Conservation (phyloP, 1,284 basidiomycete genomes). For the Ustilago shanxiensis region DNA sequence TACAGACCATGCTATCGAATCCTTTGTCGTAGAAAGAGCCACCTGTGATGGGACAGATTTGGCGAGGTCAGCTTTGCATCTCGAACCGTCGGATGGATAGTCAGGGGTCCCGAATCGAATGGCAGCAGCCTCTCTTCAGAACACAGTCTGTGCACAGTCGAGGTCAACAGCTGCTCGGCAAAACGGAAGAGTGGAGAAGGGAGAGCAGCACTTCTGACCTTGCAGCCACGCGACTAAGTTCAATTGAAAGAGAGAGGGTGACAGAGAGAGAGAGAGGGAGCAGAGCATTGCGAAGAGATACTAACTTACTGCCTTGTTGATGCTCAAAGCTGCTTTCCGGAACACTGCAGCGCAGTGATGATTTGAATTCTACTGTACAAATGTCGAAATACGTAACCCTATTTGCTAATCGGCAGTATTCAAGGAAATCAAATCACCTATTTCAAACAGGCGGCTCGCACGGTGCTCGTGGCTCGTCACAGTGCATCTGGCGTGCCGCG, state of each 20-base stretch:
- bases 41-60: not conserved
- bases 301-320: not conserved
- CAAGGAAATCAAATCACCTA: not conserved
- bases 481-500: conserved; percentile 16
- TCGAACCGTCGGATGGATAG: conserved; percentile 14
- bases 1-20: not conserved
- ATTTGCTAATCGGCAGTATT: conserved; percentile 6
- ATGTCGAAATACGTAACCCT: not conserved
- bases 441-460: conserved; percentile 7
- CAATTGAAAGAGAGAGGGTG: too few relatives aligned
- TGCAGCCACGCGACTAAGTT: conserved; percentile 13
- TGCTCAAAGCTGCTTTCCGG: conserved; percentile 6
- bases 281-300: too few relatives aligned
- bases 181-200: not conserved
- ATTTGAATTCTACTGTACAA: not conserved
- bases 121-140: not conserved
- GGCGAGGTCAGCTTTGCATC: not conserved
- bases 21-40: not conserved
- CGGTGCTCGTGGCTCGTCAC: conserved; percentile 10
- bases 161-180: not conserved
- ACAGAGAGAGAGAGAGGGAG: not conserved
- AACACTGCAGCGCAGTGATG: conserved; percentile 13
- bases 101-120: not conserved
- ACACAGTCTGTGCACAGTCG: not conserved
- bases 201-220: conserved; percentile 9